Evolutionary conservation across 441 rosid genomes (phyloP).

Genomic region (Populus hybrid): DNA sequence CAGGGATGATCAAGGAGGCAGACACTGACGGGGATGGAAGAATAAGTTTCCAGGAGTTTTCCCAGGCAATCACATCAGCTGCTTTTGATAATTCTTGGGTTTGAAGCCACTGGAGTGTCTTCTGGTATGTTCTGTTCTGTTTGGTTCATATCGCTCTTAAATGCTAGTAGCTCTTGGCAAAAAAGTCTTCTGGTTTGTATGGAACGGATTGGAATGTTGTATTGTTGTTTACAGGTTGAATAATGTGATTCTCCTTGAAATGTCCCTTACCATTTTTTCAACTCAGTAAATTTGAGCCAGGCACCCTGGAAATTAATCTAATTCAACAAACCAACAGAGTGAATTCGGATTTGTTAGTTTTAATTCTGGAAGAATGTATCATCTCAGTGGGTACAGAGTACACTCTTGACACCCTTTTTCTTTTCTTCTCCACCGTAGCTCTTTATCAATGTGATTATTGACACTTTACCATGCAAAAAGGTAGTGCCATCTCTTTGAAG

Average conservation of each 20-base stretch:
- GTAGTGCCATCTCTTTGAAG: neutral
- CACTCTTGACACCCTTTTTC: neutral
- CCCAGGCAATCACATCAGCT: slow-evolving; percentile 77
- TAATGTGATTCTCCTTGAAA: neutral
- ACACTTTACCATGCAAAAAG: neutral
- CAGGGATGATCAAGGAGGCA: slow-evolving; percentile 89
- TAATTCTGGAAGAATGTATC: neutral
- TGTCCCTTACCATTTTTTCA: neutral
- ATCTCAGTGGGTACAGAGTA: neutral
- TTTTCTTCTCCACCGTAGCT: neutral
- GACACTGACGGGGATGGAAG: slow-evolving; percentile 87
- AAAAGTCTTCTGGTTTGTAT: neutral
- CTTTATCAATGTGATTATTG: neutral
- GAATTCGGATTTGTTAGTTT: neutral
- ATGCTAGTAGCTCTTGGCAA: neutral
- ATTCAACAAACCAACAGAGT: neutral
- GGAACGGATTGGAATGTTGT: neutral
- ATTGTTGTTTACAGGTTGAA: neutral
- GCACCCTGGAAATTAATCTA: neutral
- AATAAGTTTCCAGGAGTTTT: slow-evolving; percentile 75
- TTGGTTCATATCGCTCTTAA: neutral
- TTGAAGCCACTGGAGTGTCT: slow-evolving; percentile 21
- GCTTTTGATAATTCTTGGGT: slow-evolving; percentile 78
- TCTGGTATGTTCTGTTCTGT: neutral
- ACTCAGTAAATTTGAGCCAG: neutral